Percentiles rank a stretch among this genome's conserved stretches.
These are phyloP conservation scores for Penicillium nordicum DNA, from an alignment of 2,329 filamentous ascomycete species.

Conservation along the genomic window DNA sequence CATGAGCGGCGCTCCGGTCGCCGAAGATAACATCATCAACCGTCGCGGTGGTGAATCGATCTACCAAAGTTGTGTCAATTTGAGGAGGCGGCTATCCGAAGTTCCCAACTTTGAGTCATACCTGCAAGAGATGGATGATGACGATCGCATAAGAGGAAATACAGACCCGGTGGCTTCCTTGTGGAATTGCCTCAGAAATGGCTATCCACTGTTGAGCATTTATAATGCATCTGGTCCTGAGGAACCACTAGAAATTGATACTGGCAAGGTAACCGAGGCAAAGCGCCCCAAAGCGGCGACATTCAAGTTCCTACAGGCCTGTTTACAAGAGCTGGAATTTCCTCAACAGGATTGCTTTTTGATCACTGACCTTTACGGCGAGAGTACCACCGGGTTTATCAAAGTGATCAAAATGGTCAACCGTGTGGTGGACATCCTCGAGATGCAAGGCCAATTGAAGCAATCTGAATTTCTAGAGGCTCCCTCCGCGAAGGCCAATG, in stretches of 20 bases:
- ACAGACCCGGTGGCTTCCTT: slow-evolving; percentile 84
- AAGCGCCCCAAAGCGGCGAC: slow-evolving; percentile 83
- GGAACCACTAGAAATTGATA: slow-evolving; percentile 65
- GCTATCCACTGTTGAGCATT: slow-evolving; percentile 78
- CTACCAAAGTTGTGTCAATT: slow-evolving; percentile 88
- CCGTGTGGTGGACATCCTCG: slow-evolving; percentile 80
- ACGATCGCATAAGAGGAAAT: slow-evolving; percentile 58
- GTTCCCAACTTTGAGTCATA: slow-evolving; percentile 80
- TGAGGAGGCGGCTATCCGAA: slow-evolving; percentile 75
- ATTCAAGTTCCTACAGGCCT: slow-evolving; percentile 89
- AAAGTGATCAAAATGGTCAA: slow-evolving; percentile 96
- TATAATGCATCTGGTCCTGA: slow-evolving; percentile 80
- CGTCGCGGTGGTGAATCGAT: slow-evolving; percentile 91
- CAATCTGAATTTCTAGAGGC: slow-evolving; percentile 53
- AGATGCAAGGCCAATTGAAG: slow-evolving; percentile 72
- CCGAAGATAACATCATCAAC: slow-evolving; percentile 94
- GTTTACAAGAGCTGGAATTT: slow-evolving; percentile 76
- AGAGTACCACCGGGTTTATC: slow-evolving; percentile 94
- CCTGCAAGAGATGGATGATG: slow-evolving; percentile 67
- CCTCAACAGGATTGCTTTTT: slow-evolving; percentile 82
- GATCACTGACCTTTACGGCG: slow-evolving; percentile 84
- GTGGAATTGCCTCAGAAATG: slow-evolving; percentile 81
- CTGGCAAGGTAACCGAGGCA: slow-evolving; percentile 59
- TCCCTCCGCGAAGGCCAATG: slow-evolving; percentile 45
- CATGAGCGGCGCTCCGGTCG: slow-evolving; percentile 48